Evolutionary conservation across 1,284 basidiomycete species (phyloP).

Genomic region (Trichosporon sp.): DNA sequence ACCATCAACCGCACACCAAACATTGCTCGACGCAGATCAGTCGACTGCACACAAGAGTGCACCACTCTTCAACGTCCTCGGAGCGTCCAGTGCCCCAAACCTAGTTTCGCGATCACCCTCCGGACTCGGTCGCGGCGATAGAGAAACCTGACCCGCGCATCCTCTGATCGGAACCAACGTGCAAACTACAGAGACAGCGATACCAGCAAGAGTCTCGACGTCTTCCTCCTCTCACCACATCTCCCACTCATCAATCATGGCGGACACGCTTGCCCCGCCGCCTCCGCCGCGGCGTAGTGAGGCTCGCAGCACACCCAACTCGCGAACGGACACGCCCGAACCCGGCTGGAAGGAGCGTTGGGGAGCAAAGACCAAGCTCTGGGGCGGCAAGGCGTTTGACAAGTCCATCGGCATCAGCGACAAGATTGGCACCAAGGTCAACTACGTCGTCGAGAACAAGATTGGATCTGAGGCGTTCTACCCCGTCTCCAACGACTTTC

Average conservation of each 20-base stretch:
- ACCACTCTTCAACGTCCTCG: neutral
- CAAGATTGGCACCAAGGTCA: conserved; percentile 52
- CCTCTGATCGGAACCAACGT: conserved; percentile 2
- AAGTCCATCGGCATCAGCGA: conserved; percentile 48
- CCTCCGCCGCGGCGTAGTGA: conserved; percentile 10
- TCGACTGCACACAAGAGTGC: neutral
- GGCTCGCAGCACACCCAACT: conserved; percentile 13
- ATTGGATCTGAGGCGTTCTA: conserved; percentile 61
- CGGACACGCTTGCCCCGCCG: neutral
- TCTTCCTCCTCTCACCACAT: neutral
- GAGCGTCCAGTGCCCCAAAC: neutral
- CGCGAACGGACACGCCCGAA: conserved; percentile 28
- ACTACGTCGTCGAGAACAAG: conserved; percentile 50
- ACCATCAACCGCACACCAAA: neutral
- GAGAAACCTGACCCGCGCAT: neutral
- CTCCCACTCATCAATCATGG: neutral
- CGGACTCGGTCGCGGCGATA: conserved; percentile 5
- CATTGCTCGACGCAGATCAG: neutral
- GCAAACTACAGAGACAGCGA: neutral
- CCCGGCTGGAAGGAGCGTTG: conserved; percentile 42
- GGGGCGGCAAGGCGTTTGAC: conserved; percentile 51
- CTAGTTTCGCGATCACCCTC: neutral
- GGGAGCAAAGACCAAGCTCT: conserved; percentile 40
- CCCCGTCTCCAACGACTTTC: conserved; percentile 60
- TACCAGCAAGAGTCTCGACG: neutral